Percentiles rank a stretch among this genome's conserved stretches.
Evolutionary conservation across 352 stramenopile genomes (phyloP).

Genomic region (Pythium periplocum): DNA sequence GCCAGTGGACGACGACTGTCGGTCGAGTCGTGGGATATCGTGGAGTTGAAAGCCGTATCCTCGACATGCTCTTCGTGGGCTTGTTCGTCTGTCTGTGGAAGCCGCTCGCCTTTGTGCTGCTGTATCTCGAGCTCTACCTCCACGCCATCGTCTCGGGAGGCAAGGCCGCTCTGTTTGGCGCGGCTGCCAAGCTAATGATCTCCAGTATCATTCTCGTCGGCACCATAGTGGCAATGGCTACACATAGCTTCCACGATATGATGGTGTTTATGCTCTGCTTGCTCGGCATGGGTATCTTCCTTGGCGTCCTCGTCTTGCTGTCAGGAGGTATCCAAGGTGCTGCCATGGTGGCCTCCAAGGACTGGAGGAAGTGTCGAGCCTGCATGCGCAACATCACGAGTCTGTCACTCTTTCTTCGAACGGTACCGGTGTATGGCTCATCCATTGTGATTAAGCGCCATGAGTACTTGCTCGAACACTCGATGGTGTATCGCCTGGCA

Average conservation of each 20-base stretch:
- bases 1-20: constrained; percentile 65
- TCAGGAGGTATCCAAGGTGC: constrained; percentile 58
- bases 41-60: constrained; percentile 53
- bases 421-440: constrained; percentile 53
- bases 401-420: constrained; percentile 77
- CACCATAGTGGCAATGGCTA: constrained; percentile 40
- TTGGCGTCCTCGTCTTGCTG: constrained; percentile 58
- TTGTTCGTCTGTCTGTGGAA: constrained; percentile 78
- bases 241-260: constrained; percentile 45
- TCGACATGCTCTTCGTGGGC: constrained; percentile 69
- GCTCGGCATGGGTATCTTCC: constrained; percentile 33
- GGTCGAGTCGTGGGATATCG: constrained; percentile 75
- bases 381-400: constrained; percentile 80
- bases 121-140: constrained; percentile 80
- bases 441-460: constrained; percentile 77
- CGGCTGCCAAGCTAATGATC: constrained; percentile 62
- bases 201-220: constrained; percentile 51
- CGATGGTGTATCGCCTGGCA: constrained; percentile 74
- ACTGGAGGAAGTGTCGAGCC: constrained; percentile 71
- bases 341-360: constrained; percentile 37
- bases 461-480: constrained; percentile 72
- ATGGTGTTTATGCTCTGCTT: constrained; percentile 58
- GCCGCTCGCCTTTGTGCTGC: constrained; percentile 64
- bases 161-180: constrained; percentile 65
- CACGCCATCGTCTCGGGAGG: constrained; percentile 60